Evolutionary conservation across 2,329 filamentous ascomycete genomes (phyloP), one percentile per base, ranked within the genome.

Genomic region (Remersonia thermophila): DNA sequence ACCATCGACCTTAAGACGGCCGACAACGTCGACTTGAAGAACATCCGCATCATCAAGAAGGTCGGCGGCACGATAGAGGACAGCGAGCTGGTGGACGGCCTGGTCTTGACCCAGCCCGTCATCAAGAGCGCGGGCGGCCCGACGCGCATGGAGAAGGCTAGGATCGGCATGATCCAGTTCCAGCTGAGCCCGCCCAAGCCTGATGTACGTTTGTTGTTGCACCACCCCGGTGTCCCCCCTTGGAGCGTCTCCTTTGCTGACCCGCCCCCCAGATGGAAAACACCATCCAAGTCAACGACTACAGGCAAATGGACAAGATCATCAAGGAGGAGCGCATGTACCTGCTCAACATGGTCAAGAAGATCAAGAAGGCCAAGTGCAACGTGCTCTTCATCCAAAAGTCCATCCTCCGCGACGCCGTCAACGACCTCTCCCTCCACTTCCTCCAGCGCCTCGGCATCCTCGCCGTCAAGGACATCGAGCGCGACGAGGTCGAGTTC

Each of bases 251-350:
- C 20, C 20, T 5, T n/a, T 23, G 9, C 20, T 23, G 20, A 23
- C 20, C 39, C 26, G 25, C 27, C 9, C 10, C 33, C 33, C 50
- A 85, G 77, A 98, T 98, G 91, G 91, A 98, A 68, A 98, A 98
- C 66, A 91, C 93, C 55, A 96, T 98, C 47, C 80, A 93, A 23
- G 91, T 98, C 55, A 98, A 98, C 62, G 91, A 98, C 67, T 98
- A 98, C 72, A 77, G 91, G 55, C 91, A 98, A 61, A 98, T 98
- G 91, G 91, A 98, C 70, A 98, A 96, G 73, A 98, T 98, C 48
- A 75, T 98, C 51, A 98, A 98, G 67, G 91, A 98, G 66, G 91
- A 98, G 69, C 84, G 91, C 49, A 83, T 91, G 50, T 98, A 98
- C 63, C 76, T 98, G 46, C 74, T 98, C 40, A 96, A 96, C 69